These are phyloP conservation scores for Meripilus lineatus DNA, from an alignment of 1,284 basidiomycete species.

Conservation along the genomic window DNA sequence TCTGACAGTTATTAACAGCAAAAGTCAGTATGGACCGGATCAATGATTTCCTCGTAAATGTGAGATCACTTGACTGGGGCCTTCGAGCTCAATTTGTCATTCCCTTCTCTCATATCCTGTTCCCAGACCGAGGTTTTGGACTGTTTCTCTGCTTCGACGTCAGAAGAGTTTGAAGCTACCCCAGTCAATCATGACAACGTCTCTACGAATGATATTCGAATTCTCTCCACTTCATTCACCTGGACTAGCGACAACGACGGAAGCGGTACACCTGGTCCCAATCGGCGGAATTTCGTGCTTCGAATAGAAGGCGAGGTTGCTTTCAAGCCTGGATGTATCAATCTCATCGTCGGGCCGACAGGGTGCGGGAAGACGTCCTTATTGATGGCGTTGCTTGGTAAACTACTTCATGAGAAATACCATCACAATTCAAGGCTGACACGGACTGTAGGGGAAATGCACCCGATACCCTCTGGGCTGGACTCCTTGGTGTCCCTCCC, in stretches of 20 bases:
- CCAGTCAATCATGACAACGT: constrained; percentile 8
- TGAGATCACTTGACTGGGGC: no score
- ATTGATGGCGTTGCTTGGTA: constrained; percentile 49
- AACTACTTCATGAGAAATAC: constrained; percentile 11
- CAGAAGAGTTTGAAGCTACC: no score
- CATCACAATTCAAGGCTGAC: constrained; percentile 8
- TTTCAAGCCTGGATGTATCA: constrained; percentile 53
- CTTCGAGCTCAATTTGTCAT: constrained; percentile 8
- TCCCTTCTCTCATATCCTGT: not conserved
- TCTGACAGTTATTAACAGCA: constrained; percentile 19
- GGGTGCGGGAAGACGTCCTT: constrained; percentile 47
- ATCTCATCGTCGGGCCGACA: constrained; percentile 59
- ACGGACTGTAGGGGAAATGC: constrained; percentile 63
- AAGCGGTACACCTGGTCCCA: constrained; percentile 18
- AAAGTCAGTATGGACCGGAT: constrained; percentile 46
- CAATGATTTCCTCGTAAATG: constrained; percentile 40
- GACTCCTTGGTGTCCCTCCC: constrained; percentile 63
- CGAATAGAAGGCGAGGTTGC: constrained; percentile 43
- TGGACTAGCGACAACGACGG: constrained; percentile 25
- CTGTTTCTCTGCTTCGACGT: constrained; percentile 18
- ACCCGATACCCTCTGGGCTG: constrained; percentile 42
- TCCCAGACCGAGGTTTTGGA: constrained; percentile 43
- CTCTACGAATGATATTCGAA: constrained; percentile 27
- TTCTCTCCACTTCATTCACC: constrained; percentile 33
- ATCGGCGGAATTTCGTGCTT: constrained; percentile 38